These are phyloP conservation scores for Mycogone perniciosa DNA, from an alignment of 2,329 filamentous ascomycete species.

Conservation along the genomic window DNA sequence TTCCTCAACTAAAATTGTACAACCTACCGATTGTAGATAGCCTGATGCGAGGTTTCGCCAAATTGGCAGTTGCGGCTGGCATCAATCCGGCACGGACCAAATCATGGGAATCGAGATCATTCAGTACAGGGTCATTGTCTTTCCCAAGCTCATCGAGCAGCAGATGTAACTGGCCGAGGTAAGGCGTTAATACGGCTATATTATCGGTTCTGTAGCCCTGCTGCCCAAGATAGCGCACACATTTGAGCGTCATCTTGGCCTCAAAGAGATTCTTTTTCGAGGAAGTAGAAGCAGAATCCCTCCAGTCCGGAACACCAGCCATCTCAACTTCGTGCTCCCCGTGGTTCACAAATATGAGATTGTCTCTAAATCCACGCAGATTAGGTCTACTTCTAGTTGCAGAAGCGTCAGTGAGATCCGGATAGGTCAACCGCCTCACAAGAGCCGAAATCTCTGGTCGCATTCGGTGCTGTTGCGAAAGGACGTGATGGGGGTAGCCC, in stretches of 20 bases:
- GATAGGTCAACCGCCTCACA: constrained; percentile 53
- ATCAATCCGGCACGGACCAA: constrained; percentile 53
- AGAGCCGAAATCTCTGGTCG: constrained; percentile 58
- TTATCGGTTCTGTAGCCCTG: constrained; percentile 61
- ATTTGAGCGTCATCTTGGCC: constrained; percentile 56
- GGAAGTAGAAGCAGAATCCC: constrained; percentile 41
- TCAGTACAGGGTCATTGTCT: constrained; percentile 58
- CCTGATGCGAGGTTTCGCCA: constrained; percentile 46
- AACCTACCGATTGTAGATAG: constrained; percentile 61
- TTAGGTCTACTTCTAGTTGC: constrained; percentile 39
- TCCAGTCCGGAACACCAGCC: constrained; percentile 37
- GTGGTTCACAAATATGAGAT: constrained; percentile 62
- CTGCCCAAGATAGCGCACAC: constrained; percentile 60
- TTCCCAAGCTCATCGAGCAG: constrained; percentile 46
- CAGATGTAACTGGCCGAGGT: constrained; percentile 60
- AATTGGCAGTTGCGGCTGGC: constrained; percentile 41
- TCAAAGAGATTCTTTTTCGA: constrained; percentile 59
- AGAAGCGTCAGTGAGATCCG: constrained; percentile 48
- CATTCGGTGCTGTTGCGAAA: constrained; percentile 61
- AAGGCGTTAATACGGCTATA: constrained; percentile 64
- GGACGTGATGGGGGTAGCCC: constrained; percentile 44
- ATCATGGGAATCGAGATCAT: constrained; percentile 60
- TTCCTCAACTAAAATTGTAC: no score
- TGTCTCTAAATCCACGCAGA: constrained; percentile 50
- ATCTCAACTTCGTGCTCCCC: constrained; percentile 43